Conservation (phyloP, 768 basidiomycete genomes). For the Coprinopsis strossmayeri region DNA sequence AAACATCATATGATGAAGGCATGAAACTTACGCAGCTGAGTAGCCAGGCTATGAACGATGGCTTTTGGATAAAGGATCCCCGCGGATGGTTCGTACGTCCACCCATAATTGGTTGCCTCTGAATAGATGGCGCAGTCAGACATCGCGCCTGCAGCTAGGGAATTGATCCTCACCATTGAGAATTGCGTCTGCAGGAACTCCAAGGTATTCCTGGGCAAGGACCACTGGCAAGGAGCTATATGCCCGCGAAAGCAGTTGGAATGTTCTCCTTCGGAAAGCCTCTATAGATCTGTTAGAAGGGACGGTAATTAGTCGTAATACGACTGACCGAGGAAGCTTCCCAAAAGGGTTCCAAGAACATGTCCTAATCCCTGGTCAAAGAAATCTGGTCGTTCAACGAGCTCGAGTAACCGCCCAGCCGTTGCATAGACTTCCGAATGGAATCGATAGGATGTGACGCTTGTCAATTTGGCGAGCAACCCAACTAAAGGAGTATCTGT, state of each 20-base stretch:
- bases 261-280: constrained; percentile 50
- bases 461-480: constrained; percentile 39
- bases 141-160: no score
- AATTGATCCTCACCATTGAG: constrained; percentile 28
- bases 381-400: constrained; percentile 38
- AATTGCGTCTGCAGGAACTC: constrained; percentile 34
- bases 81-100: constrained; percentile 44
- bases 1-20: constrained; percentile 9
- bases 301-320: no score
- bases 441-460: constrained; percentile 46
- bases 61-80: constrained; percentile 38
- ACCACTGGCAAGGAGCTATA: constrained; percentile 54
- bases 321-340: constrained; percentile 46
- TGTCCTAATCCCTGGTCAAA: constrained; percentile 38
- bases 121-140: no score
- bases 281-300: no score
- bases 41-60: not conserved
- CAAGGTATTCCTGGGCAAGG: constrained; percentile 53
- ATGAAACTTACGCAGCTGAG: constrained; percentile 4
- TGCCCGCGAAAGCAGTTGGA: constrained; percentile 52
- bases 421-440: constrained; percentile 51
- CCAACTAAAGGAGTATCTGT: constrained; percentile 36
- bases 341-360: constrained; percentile 37
- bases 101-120: constrained; percentile 27
- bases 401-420: constrained; percentile 31